Evolutionary conservation across 2,329 filamentous ascomycete species (phyloP).

Genomic region (Cladosporium oxysporum): DNA sequence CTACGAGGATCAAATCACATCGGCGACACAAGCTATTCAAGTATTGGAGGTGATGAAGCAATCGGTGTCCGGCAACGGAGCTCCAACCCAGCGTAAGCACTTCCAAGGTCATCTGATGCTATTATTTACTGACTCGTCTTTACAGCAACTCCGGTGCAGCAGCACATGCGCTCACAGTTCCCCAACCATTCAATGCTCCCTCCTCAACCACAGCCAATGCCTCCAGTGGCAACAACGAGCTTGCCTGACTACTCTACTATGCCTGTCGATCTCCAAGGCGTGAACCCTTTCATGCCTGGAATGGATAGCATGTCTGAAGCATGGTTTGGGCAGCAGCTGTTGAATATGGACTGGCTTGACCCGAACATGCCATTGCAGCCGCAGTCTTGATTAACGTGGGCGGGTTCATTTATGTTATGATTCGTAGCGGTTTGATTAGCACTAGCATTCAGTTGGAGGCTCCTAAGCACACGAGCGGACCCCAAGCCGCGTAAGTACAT

Average conservation of each 20-base stretch:
- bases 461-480: conserved; percentile 1
- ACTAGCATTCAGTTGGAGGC: not conserved
- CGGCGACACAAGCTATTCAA: conserved; percentile 27
- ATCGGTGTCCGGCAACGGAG: conserved; percentile 10
- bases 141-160: conserved; percentile 2
- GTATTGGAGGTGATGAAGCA: conserved; percentile 29
- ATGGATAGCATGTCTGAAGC: conserved; percentile 30
- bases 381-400: not conserved
- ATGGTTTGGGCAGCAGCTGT: conserved; percentile 31
- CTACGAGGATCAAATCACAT: conserved; percentile 29
- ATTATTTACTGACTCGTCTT: conserved; percentile 22
- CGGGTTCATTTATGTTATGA: not conserved
- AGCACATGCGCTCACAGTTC: conserved; percentile 1
- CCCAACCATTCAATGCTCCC: conserved; percentile 7
- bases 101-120: not conserved
- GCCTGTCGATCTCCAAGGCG: conserved; percentile 24
- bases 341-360: conserved; percentile 32
- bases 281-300: conserved; percentile 22
- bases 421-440: not conserved
- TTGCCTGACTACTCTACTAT: conserved; percentile 23
- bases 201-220: conserved; percentile 4
- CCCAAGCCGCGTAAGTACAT: not conserved
- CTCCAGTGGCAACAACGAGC: not conserved
- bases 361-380: conserved; percentile 15
- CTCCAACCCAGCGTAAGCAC: conserved; percentile 7